Evolutionary conservation across 1,284 basidiomycete species (phyloP), one percentile per base, ranked within the genome.

Genomic region (Irpex lacteus): DNA sequence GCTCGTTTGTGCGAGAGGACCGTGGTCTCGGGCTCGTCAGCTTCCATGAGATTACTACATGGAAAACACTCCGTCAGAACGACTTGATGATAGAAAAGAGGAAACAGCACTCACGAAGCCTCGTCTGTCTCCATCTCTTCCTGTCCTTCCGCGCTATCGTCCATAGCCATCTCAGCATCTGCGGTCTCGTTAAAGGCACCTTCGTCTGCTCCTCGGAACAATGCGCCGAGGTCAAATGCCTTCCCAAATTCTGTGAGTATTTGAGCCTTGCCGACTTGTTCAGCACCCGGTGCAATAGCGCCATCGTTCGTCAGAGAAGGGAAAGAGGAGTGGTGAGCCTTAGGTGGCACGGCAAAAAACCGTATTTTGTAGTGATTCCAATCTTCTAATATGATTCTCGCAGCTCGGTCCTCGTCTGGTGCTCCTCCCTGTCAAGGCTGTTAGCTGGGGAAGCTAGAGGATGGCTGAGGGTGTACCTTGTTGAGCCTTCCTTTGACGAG

Each of bases 351-450:
- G 1, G 94, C 94, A 77, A 85, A 92, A 78, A 95, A 98, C 0
- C 92, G 90, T 32, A 98, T 98, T 73, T 95, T 96, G 71, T 98
- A 95, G 67, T 94, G 88, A 73, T 98, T 98, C 96, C 97, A 98
- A 75, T 99, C 97, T 57, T 85, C 87, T 3, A 99, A 77, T n/a
- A 98, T 85, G 13, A 90, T 88, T 36, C 94, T 87, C 0, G 96
- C 95, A 0, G 94, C 86, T 0, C 90, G 84, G 56, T 92, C 87
- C 18, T 97, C 76, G 76, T 98, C 96, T 0, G 97, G 96, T 2
- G 95, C 91, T 63, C 96, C 97, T 37, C 96, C 96, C 88, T 63
- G 38, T 21, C 11, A 5, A 8, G 6, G 26, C 4, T 26, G 26
- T 26, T 26, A 26, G 26, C 26, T 4, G 26, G 4, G 26, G 26